Base-by-base conservation (phyloP, 1,284 basidiomycete species). In the Mycena sp. region DNA sequence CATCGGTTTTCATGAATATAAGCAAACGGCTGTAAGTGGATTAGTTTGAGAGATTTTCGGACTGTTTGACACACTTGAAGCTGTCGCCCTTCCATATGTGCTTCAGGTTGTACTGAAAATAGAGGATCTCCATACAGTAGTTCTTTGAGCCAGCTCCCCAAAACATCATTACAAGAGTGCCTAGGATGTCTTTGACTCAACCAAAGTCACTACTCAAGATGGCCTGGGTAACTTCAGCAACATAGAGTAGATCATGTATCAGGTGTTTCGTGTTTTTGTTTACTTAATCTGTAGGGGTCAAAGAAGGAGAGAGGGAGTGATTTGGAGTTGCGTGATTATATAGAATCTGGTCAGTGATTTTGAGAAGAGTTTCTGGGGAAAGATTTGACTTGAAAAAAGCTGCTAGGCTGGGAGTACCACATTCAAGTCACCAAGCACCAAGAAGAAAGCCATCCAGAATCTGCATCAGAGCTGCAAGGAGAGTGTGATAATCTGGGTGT, bases 401-500 rank as follows among this genome's bases (percentile, higher is more conserved):
- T 2, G 43, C 40, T n/a, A 57, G 45, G 2, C 16, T 53, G 5
- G 49, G 1, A 23, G 48, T 61, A 0, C 71, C 69, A 58, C 69
- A 74, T 29, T 76, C 70, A 0, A 29, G 16, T 1, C 41, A 53
- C 75, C 75, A 77, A 1, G 69, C 72, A 62, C 72, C 64, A 6
- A 77, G 48, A 11, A 74, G 44, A 1, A 74, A n/a, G 2, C 71
- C 72, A 17, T 67, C 63, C 16, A 73, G 63, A 17, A 73, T 67
- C 49, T 75, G 72, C n/a, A 50, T 68, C 1, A 73, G 61, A 1
- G 72, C 69, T 2, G 65, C 40, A 1, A 71, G 46, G 4, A 74
- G 69, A 3, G 74, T 66, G 40, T 76, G 71, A 46, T 72, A 76
- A 58, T 77, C 72, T 2, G 73, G 75, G 6, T 76, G 64, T 12